Base-by-base conservation (phyloP, 306 rosid species). In the Trifolium repens region DNA sequence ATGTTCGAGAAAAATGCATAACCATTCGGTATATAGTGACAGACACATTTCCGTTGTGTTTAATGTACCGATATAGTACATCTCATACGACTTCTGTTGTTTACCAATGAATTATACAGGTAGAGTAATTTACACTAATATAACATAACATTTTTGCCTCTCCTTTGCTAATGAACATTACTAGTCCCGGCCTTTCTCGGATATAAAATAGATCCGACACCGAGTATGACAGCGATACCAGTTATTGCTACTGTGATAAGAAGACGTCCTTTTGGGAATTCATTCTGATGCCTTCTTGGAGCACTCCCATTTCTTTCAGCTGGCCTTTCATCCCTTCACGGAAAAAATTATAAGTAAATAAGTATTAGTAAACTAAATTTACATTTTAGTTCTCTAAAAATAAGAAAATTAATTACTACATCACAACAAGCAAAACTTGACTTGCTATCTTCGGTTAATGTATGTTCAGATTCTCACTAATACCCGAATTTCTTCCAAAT, bases 221-320 rank as follows among this genome's bases (percentile, higher is more conserved):
- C 35, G 5, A 94, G 68, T 24, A 94, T 76, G 58, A 94, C 91
- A 24, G 97, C 97, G 73, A 94, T 84, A 52, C 98, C 96, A 0
- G 98, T 88, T 69, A 94, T 85, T 17, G 98, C 96, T 54, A 94
- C 86, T 0, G 97, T 88, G 87, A 94, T 77, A 65, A 94, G 57
- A 65, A 94, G 84, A 62, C 93, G 89, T 32, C 69, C 82, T 26
- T 80, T 81, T 4, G 94, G 87, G 69, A 85, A 81, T 72, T 89
- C 86, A 19, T 75, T 85, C 1, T 79, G 96, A 27, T 9, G 37
- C 66, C 97, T 86, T 79, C 98, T 84, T 57, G 57, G 84, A 60
- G 87, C 78, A 13, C 75, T 86, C 43, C 10, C 86, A 9, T 85
- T 89, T 82, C 94, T 83, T 83, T 83, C 96, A 57, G 88, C 80